A percentile compares a stretch with the other conserved stretches of the same genome.
Conservation (phyloP, 805 yeast species). For the Suhomyces faveliae region DNA sequence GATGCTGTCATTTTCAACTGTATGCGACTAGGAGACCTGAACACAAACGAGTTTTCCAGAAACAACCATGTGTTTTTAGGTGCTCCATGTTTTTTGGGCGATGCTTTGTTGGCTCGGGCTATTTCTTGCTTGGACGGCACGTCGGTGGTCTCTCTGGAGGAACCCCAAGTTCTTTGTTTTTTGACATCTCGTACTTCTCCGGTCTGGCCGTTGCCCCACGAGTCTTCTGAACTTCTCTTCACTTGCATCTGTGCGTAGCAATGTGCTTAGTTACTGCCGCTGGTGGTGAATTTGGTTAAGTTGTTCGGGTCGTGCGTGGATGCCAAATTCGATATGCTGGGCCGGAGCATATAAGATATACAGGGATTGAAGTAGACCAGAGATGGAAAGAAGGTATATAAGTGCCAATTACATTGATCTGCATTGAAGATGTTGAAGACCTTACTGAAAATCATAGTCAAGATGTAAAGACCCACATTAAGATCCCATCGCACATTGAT, state of each 20-base stretch:
- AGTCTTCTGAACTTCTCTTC: background rate
- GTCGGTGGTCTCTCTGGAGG: background rate
- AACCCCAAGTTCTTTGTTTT: background rate
- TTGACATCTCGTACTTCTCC: background rate
- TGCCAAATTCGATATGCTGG: background rate
- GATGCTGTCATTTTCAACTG: slow-evolving; percentile 28
- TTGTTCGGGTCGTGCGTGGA: background rate
- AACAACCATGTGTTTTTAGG: slow-evolving; percentile 36
- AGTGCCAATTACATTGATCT: too few species aligned
- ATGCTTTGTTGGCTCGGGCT: background rate
- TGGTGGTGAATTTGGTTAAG: background rate
- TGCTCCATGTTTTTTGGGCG: background rate
- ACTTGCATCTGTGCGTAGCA: background rate
- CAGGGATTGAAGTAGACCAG: too few species aligned
- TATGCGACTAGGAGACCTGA: slow-evolving; percentile 32
- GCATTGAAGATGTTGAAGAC: too few species aligned
- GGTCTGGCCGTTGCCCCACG: background rate
- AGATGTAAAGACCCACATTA: too few species aligned
- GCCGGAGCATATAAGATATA: background rate
- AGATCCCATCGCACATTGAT: too few species aligned
- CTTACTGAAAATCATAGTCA: too few species aligned
- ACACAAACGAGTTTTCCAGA: slow-evolving; percentile 32
- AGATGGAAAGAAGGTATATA: too few species aligned
- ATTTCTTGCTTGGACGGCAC: slow-evolving; percentile 1
- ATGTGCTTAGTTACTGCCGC: background rate